Percentiles rank a stretch among this genome's conserved stretches.
Evolutionary conservation across 805 yeast species (phyloP).

Genomic region (Ogataea dorogensis): DNA sequence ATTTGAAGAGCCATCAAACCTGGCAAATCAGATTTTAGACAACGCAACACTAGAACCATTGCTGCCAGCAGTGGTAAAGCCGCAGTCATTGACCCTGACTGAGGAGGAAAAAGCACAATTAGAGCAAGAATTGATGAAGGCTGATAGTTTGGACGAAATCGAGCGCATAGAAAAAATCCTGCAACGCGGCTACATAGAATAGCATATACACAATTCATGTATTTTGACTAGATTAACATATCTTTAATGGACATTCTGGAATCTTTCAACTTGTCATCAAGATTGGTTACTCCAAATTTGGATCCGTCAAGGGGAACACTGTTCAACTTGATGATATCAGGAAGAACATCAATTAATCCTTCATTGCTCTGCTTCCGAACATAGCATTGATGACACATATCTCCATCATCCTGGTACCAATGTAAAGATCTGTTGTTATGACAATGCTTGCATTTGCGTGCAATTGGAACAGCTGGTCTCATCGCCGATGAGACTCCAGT

Average conservation of each 20-base stretch:
- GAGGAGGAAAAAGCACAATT: slow-evolving; percentile 52
- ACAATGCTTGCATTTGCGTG: slow-evolving; percentile 21
- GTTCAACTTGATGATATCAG: slow-evolving; percentile 21
- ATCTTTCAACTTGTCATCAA: slow-evolving; percentile 12
- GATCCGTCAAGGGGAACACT: slow-evolving; percentile 17
- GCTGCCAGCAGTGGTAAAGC: background rate
- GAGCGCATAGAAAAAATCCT: slow-evolving; percentile 62
- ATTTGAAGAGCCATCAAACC: slow-evolving; percentile 27
- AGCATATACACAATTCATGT: slow-evolving; percentile 1
- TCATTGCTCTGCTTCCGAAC: slow-evolving; percentile 24
- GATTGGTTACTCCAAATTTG: slow-evolving; percentile 20
- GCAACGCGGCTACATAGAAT: slow-evolving; percentile 34
- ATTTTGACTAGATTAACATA: slow-evolving; percentile 13
- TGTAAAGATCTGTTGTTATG: slow-evolving; percentile 19
- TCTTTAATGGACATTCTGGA: slow-evolving; percentile 23
- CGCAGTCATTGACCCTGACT: slow-evolving; percentile 39
- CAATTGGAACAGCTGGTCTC: background rate
- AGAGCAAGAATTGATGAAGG: slow-evolving; percentile 53
- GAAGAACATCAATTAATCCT: slow-evolving; percentile 25
- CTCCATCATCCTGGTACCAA: slow-evolving; percentile 20
- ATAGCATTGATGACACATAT: slow-evolving; percentile 29
- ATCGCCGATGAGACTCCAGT: background rate
- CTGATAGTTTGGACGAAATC: slow-evolving; percentile 72
- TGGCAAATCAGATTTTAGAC: slow-evolving; percentile 31
- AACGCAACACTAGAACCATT: slow-evolving; percentile 9